Conservation (phyloP, 139 green algal genomes). For the Coelastrella sp. region DNA sequence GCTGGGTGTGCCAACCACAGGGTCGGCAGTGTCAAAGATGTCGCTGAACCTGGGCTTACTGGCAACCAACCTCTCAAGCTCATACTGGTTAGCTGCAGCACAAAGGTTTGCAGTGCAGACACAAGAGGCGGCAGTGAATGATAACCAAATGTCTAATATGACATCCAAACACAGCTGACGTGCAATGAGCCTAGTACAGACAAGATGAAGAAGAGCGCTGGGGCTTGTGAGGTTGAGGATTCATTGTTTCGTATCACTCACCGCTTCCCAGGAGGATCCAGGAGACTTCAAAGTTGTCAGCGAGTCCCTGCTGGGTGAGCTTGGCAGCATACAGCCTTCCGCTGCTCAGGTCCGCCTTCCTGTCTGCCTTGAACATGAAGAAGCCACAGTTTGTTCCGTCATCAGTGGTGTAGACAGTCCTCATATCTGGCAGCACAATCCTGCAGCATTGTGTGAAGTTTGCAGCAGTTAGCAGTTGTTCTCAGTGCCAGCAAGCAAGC, state of each 20-base stretch:
- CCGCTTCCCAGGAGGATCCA: conserved; percentile 32
- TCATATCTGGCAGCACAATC: conserved; percentile 6
- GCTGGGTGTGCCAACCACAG: not conserved
- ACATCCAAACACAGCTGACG: too few relatives aligned
- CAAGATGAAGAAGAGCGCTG: not conserved
- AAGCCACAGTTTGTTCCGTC: conserved; percentile 31
- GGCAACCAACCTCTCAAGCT: conserved; percentile 25
- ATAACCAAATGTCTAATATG: not conserved
- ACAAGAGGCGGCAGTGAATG: not conserved
- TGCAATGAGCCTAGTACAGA: not conserved
- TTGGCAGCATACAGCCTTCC: conserved; percentile 32
- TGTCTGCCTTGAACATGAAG: conserved; percentile 37
- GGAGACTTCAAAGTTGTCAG: conserved; percentile 16
- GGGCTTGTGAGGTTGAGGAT: too few relatives aligned
- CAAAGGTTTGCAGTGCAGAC: not conserved
- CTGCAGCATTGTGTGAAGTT: not conserved
- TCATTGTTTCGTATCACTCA: not conserved
- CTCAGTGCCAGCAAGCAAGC: too few relatives aligned
- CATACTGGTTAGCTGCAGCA: conserved; percentile 22
- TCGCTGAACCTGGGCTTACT: conserved; percentile 47
- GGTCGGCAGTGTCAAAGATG: conserved; percentile 51
- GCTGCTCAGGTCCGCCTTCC: not conserved
- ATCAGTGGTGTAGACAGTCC: conserved; percentile 15
- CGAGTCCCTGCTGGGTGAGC: not conserved
- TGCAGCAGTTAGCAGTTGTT: too few relatives aligned